Evolutionary conservation across 495 filamentous ascomycete species (phyloP).

Genomic region (Barbatosphaeria neglecta): DNA sequence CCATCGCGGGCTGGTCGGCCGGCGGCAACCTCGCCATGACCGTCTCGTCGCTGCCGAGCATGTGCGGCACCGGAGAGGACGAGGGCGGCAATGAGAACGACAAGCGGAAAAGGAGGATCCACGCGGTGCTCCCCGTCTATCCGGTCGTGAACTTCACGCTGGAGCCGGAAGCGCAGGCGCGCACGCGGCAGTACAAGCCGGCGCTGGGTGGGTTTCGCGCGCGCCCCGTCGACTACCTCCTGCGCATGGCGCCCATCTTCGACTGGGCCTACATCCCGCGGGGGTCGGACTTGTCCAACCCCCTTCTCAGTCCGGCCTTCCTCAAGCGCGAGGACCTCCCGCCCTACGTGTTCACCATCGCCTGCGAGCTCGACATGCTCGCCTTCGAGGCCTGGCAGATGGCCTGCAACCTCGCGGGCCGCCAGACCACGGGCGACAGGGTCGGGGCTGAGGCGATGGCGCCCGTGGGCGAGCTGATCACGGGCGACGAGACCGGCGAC

Average conservation of each 20-base stretch:
- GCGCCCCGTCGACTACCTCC: conserved; percentile 11
- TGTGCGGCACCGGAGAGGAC: no score
- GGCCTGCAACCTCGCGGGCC: conserved; percentile 18
- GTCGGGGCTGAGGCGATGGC: conserved; percentile 5
- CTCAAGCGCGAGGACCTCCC: conserved; percentile 15
- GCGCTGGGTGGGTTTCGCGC: conserved; percentile 16
- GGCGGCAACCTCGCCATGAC: conserved; percentile 24
- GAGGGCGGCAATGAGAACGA: not conserved
- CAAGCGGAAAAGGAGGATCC: not conserved
- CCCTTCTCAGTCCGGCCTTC: conserved; percentile 20
- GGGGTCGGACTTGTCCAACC: conserved; percentile 9
- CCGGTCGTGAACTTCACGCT: conserved; percentile 18
- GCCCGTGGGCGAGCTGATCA: conserved; percentile 12
- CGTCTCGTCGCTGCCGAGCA: conserved; percentile 13
- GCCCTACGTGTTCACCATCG: conserved; percentile 32
- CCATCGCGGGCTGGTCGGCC: conserved; percentile 22
- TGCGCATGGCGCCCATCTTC: conserved; percentile 10
- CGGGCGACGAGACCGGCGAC: conserved; percentile 25
- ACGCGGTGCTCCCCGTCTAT: conserved; percentile 22
- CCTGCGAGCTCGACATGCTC: conserved; percentile 39
- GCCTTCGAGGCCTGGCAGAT: conserved; percentile 22
- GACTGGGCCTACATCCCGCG: conserved; percentile 20
- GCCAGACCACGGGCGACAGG: conserved; percentile 3
- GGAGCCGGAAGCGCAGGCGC: conserved; percentile 2
- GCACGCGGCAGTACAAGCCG: conserved; percentile 19